Conservation (phyloP, 768 basidiomycete genomes). For the Lactarius hengduanensis region DNA sequence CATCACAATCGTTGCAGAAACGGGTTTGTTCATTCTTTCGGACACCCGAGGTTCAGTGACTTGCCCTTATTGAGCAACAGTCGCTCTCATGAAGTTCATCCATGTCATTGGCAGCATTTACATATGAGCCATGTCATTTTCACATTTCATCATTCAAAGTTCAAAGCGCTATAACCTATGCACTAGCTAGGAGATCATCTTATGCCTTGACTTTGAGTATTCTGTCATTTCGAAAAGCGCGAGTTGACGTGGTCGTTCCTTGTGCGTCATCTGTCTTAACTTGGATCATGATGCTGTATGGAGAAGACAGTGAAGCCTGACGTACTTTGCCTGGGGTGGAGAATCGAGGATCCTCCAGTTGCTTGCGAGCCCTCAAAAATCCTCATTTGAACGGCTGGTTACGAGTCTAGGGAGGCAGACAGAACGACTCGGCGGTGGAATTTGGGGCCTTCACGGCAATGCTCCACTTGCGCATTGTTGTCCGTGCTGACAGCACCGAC, state of each 20-base stretch:
- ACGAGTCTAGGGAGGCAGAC: too few relatives aligned
- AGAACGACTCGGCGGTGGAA: too few relatives aligned
- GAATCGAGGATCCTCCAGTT: too few relatives aligned
- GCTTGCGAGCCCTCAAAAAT: too few relatives aligned
- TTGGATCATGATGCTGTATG: neutral
- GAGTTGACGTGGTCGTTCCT: constrained; percentile 19
- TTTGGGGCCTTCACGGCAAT: too few relatives aligned
- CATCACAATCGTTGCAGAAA: neutral
- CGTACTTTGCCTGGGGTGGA: too few relatives aligned
- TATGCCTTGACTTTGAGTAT: constrained; percentile 16
- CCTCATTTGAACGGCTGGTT: too few relatives aligned
- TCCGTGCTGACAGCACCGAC: too few relatives aligned
- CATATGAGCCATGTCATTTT: constrained; percentile 11
- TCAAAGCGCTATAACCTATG: too few relatives aligned
- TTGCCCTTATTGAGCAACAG: neutral
- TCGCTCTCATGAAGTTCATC: constrained; percentile 10
- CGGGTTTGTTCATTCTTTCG: neutral
- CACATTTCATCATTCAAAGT: neutral
- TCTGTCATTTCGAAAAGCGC: constrained; percentile 14
- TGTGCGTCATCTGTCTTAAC: constrained; percentile 2
- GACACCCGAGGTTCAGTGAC: neutral
- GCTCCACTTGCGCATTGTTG: too few relatives aligned
- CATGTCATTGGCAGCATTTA: constrained; percentile 21
- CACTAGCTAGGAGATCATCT: constrained; percentile 23
- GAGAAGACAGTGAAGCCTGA: too few relatives aligned